Percentiles rank a stretch among this genome's conserved stretches.
phyloP scores from a whole-genome alignment of 2,329 filamentous ascomycete species.

The Plenodomus tracheiphilus region DNA sequence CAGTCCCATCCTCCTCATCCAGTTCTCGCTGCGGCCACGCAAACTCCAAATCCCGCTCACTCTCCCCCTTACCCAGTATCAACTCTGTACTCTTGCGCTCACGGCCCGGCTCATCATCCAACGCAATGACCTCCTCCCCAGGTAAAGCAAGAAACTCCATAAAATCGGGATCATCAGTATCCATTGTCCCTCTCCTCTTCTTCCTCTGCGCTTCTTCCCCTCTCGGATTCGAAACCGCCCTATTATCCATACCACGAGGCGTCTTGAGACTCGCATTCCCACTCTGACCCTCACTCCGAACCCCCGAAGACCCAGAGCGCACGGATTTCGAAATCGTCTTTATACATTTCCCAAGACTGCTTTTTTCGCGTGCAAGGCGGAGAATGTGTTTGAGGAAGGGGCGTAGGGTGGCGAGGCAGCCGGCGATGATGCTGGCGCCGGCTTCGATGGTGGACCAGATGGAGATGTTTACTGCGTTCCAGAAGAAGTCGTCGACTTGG shows the following conservation, averaged over 20 bases:
- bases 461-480: constrained; percentile 51
- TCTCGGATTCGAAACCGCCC: background rate
- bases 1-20: background rate
- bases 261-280: constrained; percentile 1
- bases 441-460: constrained; percentile 46
- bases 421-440: constrained; percentile 50
- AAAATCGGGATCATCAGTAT: background rate
- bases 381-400: constrained; percentile 47
- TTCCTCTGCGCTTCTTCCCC: background rate
- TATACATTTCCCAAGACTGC: background rate
- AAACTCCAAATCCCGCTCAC: background rate
- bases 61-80: background rate
- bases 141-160: background rate
- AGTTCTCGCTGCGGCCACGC: background rate
- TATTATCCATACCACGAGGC: background rate
- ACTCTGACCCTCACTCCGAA: constrained; percentile 1
- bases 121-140: background rate
- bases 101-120: background rate
- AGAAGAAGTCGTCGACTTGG: constrained; percentile 50
- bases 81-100: background rate
- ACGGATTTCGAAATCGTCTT: constrained; percentile 5
- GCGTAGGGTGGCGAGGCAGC: constrained; percentile 56
- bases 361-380: constrained; percentile 1
- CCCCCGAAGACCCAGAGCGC: constrained; percentile 1
- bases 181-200: background rate